These are phyloP conservation scores for Trichoderma atrobrunneum DNA, from an alignment of 2,329 filamentous ascomycete genomes.

Conservation along the genomic window DNA sequence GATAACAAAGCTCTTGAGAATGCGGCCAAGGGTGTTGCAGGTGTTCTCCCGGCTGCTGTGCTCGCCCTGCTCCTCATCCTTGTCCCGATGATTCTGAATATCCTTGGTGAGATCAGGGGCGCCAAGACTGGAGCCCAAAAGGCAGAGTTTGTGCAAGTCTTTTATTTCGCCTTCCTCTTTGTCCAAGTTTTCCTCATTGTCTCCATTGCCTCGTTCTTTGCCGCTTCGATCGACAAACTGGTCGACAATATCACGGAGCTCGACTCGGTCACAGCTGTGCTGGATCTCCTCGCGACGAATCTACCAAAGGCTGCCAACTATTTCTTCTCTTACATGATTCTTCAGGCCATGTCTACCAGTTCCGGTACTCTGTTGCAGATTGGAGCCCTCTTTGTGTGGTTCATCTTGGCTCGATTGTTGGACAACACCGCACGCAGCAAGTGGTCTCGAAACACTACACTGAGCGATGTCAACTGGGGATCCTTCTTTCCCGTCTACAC, in stretches of 20 bases:
- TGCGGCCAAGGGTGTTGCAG: slow-evolving; percentile 65
- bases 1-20: slow-evolving; percentile 58
- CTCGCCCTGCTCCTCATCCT: slow-evolving; percentile 76
- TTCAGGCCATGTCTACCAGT: slow-evolving; percentile 88
- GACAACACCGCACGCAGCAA: slow-evolving; percentile 82
- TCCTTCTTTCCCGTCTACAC: slow-evolving; percentile 95
- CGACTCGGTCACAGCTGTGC: slow-evolving; percentile 61
- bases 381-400: slow-evolving; percentile 75
- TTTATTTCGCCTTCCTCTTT: slow-evolving; percentile 93
- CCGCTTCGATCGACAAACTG: slow-evolving; percentile 61
- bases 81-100: slow-evolving; percentile 73
- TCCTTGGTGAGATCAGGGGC: slow-evolving; percentile 71
- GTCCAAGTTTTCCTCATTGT: slow-evolving; percentile 93
- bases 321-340: slow-evolving; percentile 97
- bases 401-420: slow-evolving; percentile 72
- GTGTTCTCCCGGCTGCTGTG: slow-evolving; percentile 78
- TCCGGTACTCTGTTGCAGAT: slow-evolving; percentile 86
- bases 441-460: slow-evolving; percentile 76
- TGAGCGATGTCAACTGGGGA: slow-evolving; percentile 82
- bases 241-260: slow-evolving; percentile 48
- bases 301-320: slow-evolving; percentile 89
- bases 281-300: slow-evolving; percentile 70
- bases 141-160: slow-evolving; percentile 81
- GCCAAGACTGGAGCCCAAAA: slow-evolving; percentile 77
- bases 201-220: slow-evolving; percentile 73